Evolutionary conservation across 108 stramenopile species (phyloP).

Genomic region (Epithemia pelagica): DNA sequence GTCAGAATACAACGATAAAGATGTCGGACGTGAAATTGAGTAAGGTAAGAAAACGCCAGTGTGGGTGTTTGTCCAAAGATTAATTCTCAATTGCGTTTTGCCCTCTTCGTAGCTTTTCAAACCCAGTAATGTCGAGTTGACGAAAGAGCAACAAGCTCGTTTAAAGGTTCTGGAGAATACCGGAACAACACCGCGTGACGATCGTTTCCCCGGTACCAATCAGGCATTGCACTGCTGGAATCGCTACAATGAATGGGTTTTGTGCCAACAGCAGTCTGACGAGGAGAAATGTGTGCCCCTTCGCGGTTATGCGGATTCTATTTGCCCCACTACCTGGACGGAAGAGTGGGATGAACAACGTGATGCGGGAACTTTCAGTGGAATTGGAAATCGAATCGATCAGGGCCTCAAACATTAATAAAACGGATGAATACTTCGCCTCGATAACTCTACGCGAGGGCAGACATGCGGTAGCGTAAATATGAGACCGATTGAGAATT

Average conservation of each 20-base stretch:
- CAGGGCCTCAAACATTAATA: background rate
- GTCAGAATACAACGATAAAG: too few species aligned
- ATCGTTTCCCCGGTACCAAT: slow-evolving; percentile 81
- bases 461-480: too few species aligned
- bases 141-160: slow-evolving; percentile 67
- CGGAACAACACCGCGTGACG: slow-evolving; percentile 86
- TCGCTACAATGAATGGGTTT: slow-evolving; percentile 93
- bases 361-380: slow-evolving; percentile 62
- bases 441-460: too few species aligned
- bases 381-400: slow-evolving; percentile 23
- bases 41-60: too few species aligned
- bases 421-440: too few species aligned
- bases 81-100: too few species aligned
- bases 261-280: slow-evolving; percentile 87
- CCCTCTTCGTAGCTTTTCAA: too few species aligned
- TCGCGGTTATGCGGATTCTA: slow-evolving; percentile 59
- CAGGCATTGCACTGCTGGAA: slow-evolving; percentile 95
- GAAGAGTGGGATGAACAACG: slow-evolving; percentile 90
- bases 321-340: slow-evolving; percentile 81
- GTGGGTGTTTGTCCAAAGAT: too few species aligned
- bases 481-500: too few species aligned
- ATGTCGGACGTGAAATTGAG: too few species aligned
- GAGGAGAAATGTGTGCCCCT: slow-evolving; percentile 82
- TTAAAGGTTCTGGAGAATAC: slow-evolving; percentile 70
- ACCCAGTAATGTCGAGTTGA: slow-evolving; percentile 44